These are phyloP conservation scores for Artomyces pyxidatus DNA, from an alignment of 768 basidiomycete genomes.

Conservation along the genomic window DNA sequence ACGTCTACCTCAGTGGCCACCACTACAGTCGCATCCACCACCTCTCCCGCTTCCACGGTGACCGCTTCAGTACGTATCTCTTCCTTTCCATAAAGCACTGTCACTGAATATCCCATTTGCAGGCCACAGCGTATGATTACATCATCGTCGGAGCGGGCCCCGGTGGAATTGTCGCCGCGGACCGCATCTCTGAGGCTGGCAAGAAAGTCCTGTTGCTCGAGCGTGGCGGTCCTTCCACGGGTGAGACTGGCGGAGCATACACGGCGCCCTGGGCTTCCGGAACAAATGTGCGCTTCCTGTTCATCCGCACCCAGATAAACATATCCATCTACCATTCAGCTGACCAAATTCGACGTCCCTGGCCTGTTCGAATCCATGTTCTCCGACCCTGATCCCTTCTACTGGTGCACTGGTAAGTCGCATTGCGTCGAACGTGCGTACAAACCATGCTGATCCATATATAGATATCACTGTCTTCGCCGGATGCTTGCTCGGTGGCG, in stretches of 20 bases:
- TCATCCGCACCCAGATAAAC: background rate
- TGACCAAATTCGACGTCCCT: slow-evolving; percentile 60
- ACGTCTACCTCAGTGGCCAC: slow-evolving; percentile 26
- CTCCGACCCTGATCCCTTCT: slow-evolving; percentile 45
- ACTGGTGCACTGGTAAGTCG: slow-evolving; percentile 52
- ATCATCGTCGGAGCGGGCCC: slow-evolving; percentile 49
- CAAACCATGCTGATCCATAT: background rate
- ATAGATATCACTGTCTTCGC: slow-evolving; percentile 53
- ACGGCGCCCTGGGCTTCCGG: slow-evolving; percentile 41
- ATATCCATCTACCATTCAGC: slow-evolving; percentile 24
- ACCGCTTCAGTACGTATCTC: no score
- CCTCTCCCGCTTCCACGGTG: slow-evolving; percentile 14
- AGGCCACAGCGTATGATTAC: slow-evolving; percentile 44
- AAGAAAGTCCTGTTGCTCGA: slow-evolving; percentile 58
- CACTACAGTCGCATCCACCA: slow-evolving; percentile 28
- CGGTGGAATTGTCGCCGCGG: slow-evolving; percentile 50
- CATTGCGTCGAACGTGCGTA: background rate
- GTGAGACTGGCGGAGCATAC: slow-evolving; percentile 51
- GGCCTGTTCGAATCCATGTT: slow-evolving; percentile 64
- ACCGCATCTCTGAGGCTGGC: slow-evolving; percentile 50
- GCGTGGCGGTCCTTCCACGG: slow-evolving; percentile 55
- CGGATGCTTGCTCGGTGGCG: slow-evolving; percentile 57
- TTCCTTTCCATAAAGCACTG: no score
- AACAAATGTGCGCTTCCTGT: slow-evolving; percentile 29
- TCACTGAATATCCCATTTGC: no score